These are phyloP conservation scores for Trichoderma koningiopsis DNA, from an alignment of 2,329 filamentous ascomycete genomes.

Conservation along the genomic window DNA sequence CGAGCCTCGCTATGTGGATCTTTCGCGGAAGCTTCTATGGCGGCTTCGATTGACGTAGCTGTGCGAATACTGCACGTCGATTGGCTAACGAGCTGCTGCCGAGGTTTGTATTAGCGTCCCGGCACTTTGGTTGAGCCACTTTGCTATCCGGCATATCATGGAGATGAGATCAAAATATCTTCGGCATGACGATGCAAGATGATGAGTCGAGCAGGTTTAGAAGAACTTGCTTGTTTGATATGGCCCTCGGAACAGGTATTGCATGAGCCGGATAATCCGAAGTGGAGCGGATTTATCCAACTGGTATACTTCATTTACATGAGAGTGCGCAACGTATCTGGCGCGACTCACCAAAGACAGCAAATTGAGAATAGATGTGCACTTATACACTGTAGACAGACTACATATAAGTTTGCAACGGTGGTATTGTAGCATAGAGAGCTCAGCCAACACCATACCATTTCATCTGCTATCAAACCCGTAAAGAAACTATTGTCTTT, in stretches of 20 bases:
- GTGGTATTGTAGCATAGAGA: too few species aligned
- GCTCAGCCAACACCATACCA: too few species aligned
- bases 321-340: background rate
- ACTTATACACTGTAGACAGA: too few species aligned
- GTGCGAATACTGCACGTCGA: background rate
- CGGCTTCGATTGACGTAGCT: background rate
- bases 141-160: background rate
- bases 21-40: background rate
- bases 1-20: conserved; percentile 7
- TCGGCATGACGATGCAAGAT: background rate
- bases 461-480: too few species aligned
- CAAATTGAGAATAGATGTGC: background rate
- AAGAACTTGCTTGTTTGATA: background rate
- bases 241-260: background rate
- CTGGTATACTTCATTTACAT: background rate
- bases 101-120: background rate
- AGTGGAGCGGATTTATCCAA: background rate
- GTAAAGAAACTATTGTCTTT: too few species aligned
- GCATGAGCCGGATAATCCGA: background rate
- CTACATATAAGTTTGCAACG: too few species aligned
- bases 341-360: background rate
- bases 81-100: background rate
- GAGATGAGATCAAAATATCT: background rate
- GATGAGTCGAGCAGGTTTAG: background rate
- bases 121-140: background rate